phyloP scores from a whole-genome alignment of 495 filamentous ascomycete genomes.

The Opeltia flavorubescens region DNA sequence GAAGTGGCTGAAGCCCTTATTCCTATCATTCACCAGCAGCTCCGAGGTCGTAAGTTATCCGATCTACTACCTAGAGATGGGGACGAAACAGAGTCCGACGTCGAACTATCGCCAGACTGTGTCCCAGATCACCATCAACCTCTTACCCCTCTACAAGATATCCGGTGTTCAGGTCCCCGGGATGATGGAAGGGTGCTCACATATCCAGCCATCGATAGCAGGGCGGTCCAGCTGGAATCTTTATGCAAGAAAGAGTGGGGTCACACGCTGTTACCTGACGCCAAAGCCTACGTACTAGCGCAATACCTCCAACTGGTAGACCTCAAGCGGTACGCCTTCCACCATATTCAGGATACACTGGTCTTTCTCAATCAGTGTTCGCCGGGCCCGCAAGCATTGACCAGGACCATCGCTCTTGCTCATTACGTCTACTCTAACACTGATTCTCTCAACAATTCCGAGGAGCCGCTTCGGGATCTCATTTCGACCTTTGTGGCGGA shows the following conservation, averaged over 20 bases:
- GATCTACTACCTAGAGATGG: too few species aligned
- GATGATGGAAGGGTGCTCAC: too few species aligned
- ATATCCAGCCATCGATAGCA: too few species aligned
- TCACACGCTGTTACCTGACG: background rate
- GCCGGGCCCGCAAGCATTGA: background rate
- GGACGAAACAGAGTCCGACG: background rate
- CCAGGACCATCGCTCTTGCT: background rate
- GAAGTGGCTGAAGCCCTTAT: too few species aligned
- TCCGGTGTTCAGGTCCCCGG: too few species aligned
- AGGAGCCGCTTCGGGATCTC: background rate
- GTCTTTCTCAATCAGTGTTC: background rate
- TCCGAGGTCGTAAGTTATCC: too few species aligned
- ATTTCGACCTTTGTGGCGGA: background rate
- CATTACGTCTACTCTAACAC: background rate
- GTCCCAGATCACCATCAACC: too few species aligned
- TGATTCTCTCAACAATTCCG: background rate
- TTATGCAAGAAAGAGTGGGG: too few species aligned
- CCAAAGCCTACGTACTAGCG: background rate
- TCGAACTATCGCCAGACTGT: too few species aligned
- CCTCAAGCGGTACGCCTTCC: background rate
- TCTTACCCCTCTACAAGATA: too few species aligned
- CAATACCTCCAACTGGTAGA: background rate
- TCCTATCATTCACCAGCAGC: too few species aligned
- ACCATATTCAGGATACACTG: background rate
- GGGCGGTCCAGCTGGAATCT: too few species aligned